Percentiles rank a stretch among this genome's conserved stretches.
Conservation (phyloP, 2,329 filamentous ascomycete genomes). For the Cercospora zeina region DNA sequence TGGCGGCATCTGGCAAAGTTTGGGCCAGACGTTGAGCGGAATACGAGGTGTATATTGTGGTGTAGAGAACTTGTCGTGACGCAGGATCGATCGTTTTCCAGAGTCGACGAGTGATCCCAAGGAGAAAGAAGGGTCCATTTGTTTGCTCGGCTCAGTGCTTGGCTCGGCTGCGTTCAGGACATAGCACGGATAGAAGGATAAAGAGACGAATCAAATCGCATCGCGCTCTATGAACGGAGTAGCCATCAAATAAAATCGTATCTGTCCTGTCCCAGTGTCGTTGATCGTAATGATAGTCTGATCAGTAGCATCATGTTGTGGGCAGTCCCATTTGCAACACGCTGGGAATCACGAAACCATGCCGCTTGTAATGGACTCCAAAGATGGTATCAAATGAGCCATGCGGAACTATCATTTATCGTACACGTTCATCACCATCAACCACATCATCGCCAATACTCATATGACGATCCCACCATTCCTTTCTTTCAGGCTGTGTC, state of each 20-base stretch:
- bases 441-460: slow-evolving; percentile 25
- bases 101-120: background rate
- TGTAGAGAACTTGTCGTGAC: background rate
- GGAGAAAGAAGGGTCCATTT: background rate
- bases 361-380: background rate
- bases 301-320: background rate
- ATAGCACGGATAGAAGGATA: background rate
- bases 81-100: background rate
- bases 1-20: background rate
- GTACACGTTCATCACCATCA: slow-evolving; percentile 21
- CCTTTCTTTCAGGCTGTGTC: slow-evolving; percentile 24
- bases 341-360: background rate
- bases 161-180: background rate
- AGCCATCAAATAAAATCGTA: too few species aligned
- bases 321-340: background rate
- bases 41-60: background rate
- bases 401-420: background rate
- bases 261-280: too few species aligned
- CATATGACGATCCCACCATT: slow-evolving; percentile 37
- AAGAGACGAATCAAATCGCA: background rate
- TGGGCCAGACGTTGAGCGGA: background rate
- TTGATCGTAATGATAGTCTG: background rate
- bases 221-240: background rate
- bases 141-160: background rate
- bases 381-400: background rate